phyloP scores from a whole-genome alignment of 2,329 filamentous ascomycete species.

The Botrytis paeoniae region DNA sequence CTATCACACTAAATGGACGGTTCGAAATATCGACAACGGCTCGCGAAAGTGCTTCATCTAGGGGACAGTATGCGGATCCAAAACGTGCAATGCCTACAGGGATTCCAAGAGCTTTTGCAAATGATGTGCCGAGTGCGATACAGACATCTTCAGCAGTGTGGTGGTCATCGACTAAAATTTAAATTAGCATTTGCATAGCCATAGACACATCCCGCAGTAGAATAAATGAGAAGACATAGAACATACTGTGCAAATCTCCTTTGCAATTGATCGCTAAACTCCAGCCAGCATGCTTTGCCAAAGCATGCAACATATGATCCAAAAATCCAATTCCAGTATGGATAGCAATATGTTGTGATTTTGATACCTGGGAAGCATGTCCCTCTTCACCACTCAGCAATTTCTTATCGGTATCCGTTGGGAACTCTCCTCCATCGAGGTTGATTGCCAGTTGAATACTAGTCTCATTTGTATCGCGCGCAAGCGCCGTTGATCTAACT shows the following conservation, averaged over 20 bases:
- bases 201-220: background rate
- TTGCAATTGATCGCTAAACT: conserved; percentile 77
- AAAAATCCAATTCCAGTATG: conserved; percentile 96
- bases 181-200: conserved; percentile 19
- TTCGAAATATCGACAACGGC: conserved; percentile 95
- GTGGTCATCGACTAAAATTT: conserved; percentile 83
- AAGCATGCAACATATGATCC: conserved; percentile 97
- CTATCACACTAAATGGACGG: conserved; percentile 79
- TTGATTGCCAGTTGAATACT: conserved; percentile 83
- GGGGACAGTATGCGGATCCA: conserved; percentile 85
- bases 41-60: conserved; percentile 91
- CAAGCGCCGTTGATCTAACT: conserved; percentile 69
- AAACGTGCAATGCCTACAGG: conserved; percentile 84
- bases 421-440: conserved; percentile 66
- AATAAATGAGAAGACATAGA: conserved; percentile 27
- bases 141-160: conserved; percentile 96
- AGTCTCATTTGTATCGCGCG: conserved; percentile 95
- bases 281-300: conserved; percentile 96
- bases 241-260: conserved; percentile 84
- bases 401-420: conserved; percentile 58
- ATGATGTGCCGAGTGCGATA: conserved; percentile 83
- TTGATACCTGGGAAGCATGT: conserved; percentile 82
- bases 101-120: conserved; percentile 73
- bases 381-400: conserved; percentile 52
- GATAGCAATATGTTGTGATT: conserved; percentile 80